A percentile compares a stretch with the other conserved stretches of the same genome.
phyloP scores from a whole-genome alignment of 2,329 filamentous ascomycete species.

The Colletotrichum falcatum region DNA sequence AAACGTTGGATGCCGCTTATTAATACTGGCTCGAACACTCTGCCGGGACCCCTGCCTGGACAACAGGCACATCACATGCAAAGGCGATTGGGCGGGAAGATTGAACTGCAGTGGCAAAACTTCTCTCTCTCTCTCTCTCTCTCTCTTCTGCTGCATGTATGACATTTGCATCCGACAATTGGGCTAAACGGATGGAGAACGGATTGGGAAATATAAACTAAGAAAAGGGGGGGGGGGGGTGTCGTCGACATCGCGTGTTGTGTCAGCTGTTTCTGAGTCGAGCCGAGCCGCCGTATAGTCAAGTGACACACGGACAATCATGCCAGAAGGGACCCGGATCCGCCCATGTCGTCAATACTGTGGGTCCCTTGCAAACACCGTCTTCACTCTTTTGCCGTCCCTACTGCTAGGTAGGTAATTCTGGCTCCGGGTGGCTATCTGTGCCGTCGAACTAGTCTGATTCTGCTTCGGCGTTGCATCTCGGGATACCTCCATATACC shows the following conservation, averaged over 20 bases:
- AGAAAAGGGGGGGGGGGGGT: background rate
- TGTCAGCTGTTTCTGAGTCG: conserved; percentile 29
- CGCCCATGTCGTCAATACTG: conserved; percentile 4
- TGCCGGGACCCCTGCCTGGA: background rate
- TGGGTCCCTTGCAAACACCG: background rate
- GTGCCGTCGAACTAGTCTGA: conserved; percentile 34
- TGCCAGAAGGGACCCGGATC: conserved; percentile 14
- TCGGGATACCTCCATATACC: background rate
- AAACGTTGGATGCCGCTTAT: background rate
- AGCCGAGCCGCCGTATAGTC: background rate
- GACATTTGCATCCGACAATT: too few relatives aligned
- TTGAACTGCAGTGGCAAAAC: too few relatives aligned
- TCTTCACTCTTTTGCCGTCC: background rate
- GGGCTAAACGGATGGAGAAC: background rate
- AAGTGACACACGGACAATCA: conserved; percentile 11
- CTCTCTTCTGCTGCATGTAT: too few relatives aligned
- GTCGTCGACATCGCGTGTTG: conserved; percentile 22
- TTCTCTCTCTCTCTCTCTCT: too few relatives aligned
- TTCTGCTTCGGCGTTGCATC: background rate
- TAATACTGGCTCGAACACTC: background rate
- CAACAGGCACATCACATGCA: background rate
- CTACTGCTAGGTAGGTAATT: background rate
- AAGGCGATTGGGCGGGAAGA: background rate
- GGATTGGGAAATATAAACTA: background rate
- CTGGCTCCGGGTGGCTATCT: background rate